phyloP scores from a whole-genome alignment of 495 filamentous ascomycete species.

The Monascus purpureus region DNA sequence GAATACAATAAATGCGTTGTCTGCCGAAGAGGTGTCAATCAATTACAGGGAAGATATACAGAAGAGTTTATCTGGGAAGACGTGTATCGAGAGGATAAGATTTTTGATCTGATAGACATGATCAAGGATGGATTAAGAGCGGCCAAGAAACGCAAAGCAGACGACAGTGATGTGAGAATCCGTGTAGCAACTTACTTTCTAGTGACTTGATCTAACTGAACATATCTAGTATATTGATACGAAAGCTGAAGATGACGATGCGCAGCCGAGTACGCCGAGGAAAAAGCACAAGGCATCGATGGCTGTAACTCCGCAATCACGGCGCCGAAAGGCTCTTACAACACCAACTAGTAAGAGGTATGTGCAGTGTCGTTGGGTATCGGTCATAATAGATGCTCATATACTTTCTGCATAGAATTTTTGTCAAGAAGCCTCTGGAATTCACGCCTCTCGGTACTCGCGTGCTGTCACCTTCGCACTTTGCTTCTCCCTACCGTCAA shows the following conservation, averaged over 20 bases:
- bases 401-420: constrained; percentile 33
- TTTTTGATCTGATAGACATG: constrained; percentile 46
- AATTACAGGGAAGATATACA: constrained; percentile 77
- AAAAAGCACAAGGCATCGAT: constrained; percentile 40
- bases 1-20: constrained; percentile 84
- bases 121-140: constrained; percentile 52
- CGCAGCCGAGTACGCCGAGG: constrained; percentile 39
- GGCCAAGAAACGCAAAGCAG: constrained; percentile 28
- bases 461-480: constrained; percentile 59
- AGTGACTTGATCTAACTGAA: no score
- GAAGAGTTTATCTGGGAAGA: constrained; percentile 89
- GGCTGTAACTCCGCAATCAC: constrained; percentile 45
- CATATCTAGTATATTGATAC: constrained; percentile 27
- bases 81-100: constrained; percentile 52
- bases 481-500: constrained; percentile 78
- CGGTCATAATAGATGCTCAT: background rate
- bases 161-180: constrained; percentile 39
- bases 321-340: constrained; percentile 37
- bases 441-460: constrained; percentile 90
- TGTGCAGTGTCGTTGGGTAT: background rate
- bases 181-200: no score
- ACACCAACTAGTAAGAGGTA: constrained; percentile 64
- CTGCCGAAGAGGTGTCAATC: constrained; percentile 79
- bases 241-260: constrained; percentile 29
- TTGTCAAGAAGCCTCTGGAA: constrained; percentile 82